Evolutionary conservation across 371 early-diverging fungal genomes (phyloP).

Genomic region (Apophysomyces elegans): DNA sequence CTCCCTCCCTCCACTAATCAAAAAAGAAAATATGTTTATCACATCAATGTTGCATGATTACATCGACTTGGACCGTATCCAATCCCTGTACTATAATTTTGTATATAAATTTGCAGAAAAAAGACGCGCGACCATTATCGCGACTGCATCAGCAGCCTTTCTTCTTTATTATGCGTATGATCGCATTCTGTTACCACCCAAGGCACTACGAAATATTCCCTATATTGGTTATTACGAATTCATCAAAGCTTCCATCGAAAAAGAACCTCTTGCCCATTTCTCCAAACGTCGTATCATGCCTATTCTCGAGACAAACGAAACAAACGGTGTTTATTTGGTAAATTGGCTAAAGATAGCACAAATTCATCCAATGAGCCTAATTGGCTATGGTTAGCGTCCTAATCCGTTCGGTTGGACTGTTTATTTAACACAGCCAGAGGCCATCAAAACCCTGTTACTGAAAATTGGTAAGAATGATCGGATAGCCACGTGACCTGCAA

Average conservation of each 20-base stretch:
- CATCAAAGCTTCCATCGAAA: neutral
- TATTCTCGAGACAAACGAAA: neutral
- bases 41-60: neutral
- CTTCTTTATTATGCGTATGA: neutral
- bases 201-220: constrained; percentile 11
- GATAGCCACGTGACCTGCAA: neutral
- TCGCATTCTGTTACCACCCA: constrained; percentile 9
- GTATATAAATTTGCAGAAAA: neutral
- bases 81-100: neutral
- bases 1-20: neutral
- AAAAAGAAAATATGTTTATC: neutral
- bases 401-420: constrained; percentile 19
- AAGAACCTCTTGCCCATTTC: neutral
- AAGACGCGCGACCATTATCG: neutral
- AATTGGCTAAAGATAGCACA: neutral
- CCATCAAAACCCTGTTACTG: constrained; percentile 17
- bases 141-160: neutral
- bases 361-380: neutral
- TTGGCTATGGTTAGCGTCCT: constrained; percentile 6
- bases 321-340: constrained; percentile 17
- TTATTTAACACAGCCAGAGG: constrained; percentile 18
- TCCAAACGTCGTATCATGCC: constrained; percentile 1
- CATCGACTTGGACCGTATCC: neutral
- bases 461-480: constrained; percentile 11
- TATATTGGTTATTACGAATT: neutral